Base-by-base conservation (phyloP, 176 grass and related monocot species). In the Echinochloa phyllopogon region DNA sequence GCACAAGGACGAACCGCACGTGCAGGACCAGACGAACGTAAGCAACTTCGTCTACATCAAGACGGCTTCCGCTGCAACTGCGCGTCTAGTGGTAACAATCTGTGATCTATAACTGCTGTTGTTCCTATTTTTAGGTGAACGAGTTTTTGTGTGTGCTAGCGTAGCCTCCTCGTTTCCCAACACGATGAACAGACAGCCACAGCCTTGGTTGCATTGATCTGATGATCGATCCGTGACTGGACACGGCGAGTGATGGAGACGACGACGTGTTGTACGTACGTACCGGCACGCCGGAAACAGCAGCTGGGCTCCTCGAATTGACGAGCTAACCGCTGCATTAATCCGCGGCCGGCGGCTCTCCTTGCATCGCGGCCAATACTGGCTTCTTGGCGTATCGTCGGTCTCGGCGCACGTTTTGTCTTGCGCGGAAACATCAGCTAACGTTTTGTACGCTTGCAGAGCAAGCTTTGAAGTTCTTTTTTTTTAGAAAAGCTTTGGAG, bases 281-380 rank as follows among this genome's bases (percentile, higher is more conserved):
- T 24, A 18, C 38, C 13, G 21, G 75, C 81, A 17, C 43, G 87
- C 87, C 15, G 61, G 58, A 55, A 17, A 27, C 18, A 14, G 23
- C 88, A 77, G 0, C 77, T 39, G 72, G 77, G 82, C 50, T 63
- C 87, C 71, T 25, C 76, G 5, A 71, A 40, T 69, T 38, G 83
- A 81, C 77, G 29, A n/a, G 15, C 29, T 51, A 84, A 75, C 51
- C 12, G 60, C 49, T 68, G 36, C 65, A 7, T 65, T 60, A 7
- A 37, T 44, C 62, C 39, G 20, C 24, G n/a, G 5, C 14, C 0
- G 17, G 6, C 10, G 8, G 24, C 29, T 33, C 38, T 36, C 16
- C 23, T 59, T 61, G 59, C 59, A 62, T 61, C 5, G 58, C 55
- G 55, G 20, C 23, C 10, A 61, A 6, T 61, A 55, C 20, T 55